Conservation (phyloP, 805 yeast genomes). For the Starmerella roubikii region DNA sequence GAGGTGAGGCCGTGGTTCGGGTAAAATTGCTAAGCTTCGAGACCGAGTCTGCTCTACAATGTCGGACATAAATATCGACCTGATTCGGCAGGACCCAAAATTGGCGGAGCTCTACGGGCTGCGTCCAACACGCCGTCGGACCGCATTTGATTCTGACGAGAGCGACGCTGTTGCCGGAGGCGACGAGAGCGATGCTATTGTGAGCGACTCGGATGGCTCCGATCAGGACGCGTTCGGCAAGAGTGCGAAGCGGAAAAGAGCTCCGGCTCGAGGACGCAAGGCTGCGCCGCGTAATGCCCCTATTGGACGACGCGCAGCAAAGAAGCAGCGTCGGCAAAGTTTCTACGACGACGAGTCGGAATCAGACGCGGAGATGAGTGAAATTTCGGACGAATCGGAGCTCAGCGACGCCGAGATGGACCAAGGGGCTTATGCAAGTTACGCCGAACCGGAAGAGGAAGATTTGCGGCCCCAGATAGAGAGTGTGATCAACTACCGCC, state of each 20-base stretch:
- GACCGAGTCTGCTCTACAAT: no score
- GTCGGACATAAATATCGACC: conserved; percentile 17
- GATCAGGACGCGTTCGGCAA: conserved; percentile 13
- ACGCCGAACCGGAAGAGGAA: conserved; percentile 4
- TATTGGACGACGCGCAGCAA: conserved; percentile 1
- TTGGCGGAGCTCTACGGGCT: conserved; percentile 32
- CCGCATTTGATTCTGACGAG: conserved; percentile 14
- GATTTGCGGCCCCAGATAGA: conserved; percentile 30
- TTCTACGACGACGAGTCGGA: conserved; percentile 20
- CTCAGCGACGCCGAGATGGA: no score
- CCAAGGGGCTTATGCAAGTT: no score
- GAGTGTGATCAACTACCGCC: conserved; percentile 43
- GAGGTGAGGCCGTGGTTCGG: no score
- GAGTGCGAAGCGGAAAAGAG: background rate
- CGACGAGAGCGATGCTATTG: conserved; percentile 10
- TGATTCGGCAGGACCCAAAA: conserved; percentile 17
- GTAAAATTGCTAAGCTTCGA: no score
- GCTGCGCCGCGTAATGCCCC: background rate
- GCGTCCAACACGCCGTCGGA: conserved; percentile 28
- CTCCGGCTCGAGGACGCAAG: background rate
- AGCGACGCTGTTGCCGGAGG: conserved; percentile 16
- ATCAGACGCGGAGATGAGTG: conserved; percentile 5
- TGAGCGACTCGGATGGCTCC: conserved; percentile 6
- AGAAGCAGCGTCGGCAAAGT: conserved; percentile 12
- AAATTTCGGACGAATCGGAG: conserved; percentile 1